Base-by-base conservation (phyloP, 2,329 filamentous ascomycete species). In the Calonectria ilicicola region DNA sequence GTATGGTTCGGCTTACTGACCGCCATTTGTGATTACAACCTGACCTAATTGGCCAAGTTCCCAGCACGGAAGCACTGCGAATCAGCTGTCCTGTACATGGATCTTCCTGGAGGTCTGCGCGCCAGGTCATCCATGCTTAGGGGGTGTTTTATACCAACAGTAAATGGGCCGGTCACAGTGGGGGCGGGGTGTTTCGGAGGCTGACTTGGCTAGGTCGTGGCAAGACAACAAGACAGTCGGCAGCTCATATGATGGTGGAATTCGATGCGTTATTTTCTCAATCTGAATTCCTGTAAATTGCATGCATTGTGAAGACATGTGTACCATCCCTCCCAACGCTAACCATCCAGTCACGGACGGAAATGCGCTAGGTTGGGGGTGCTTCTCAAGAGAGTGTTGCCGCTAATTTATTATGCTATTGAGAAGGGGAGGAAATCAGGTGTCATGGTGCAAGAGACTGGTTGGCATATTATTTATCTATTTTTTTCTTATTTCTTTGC, bases 81-180 rank as follows among this genome's bases (percentile, higher is more conserved):
- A 27, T 26, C 32, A 19, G 38, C 29, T 38, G 53, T 42, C 7
- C 7, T 27, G 15, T 42, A 14, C 65, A 68, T 68, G 65, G 65
- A 23, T 68, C 26, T 19, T 51, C 53, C 65, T 17, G 58, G 65
- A 60, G 32, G 42, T 14, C 7, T 26, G n/a, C 29, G 65, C 53
- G 27, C 32, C 42, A 26, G 53, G 65, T 46, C n/a, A 67, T 35
- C 49, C 65, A 27, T 42, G 42, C 14, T 19, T 15, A 26, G n/a
- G 5, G n/a, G 40, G 49, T 47, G 49, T 46, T 51, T 56, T 66
- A 66, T 66, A 66, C 47, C 64, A 14, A n/a, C 38, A 46, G 7
- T 49, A 8, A 29, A 26, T 66, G 49, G 32, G 12, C 29, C 15
- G 32, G 64, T 35, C 44, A 35, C 10, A 8, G 66, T 27, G 40